These are phyloP conservation scores for Suillus discolor DNA, from an alignment of 768 basidiomycete genomes.

Conservation along the genomic window DNA sequence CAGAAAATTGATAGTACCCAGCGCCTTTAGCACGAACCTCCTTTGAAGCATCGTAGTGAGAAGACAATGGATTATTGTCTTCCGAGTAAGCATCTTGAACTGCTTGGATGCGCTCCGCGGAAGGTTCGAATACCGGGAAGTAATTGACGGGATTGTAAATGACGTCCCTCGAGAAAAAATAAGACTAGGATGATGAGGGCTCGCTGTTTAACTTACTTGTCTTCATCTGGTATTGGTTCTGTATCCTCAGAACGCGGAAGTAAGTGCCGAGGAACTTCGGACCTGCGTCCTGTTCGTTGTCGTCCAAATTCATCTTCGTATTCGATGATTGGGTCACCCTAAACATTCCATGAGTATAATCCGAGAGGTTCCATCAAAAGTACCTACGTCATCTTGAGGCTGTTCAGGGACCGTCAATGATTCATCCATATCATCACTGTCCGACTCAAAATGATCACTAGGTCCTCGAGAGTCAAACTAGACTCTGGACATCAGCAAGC, in stretches of 20 bases:
- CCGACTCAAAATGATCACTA: conserved; percentile 57
- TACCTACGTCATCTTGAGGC: conserved; percentile 41
- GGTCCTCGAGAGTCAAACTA: conserved; percentile 68
- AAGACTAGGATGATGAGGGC: not conserved
- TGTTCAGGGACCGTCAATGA: conserved; percentile 63
- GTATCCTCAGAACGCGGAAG: conserved; percentile 48
- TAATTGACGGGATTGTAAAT: conserved; percentile 78
- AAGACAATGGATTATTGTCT: conserved; percentile 63
- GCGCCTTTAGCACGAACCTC: conserved; percentile 92
- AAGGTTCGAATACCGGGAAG: conserved; percentile 88
- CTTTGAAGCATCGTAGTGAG: conserved; percentile 79
- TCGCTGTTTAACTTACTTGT: conserved; percentile 49
- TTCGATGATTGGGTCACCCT: conserved; percentile 82
- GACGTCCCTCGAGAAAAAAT: conserved; percentile 47
- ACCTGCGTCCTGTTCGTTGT: conserved; percentile 63
- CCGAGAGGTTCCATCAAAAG: not conserved
- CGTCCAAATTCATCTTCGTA: conserved; percentile 90
- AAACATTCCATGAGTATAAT: conserved; percentile 7
- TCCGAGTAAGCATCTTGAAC: conserved; percentile 74
- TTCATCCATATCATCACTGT: conserved; percentile 80
- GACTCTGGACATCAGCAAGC: not conserved
- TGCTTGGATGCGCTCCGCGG: conserved; percentile 75
- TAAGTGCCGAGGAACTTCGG: conserved; percentile 76
- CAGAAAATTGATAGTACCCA: conserved; percentile 90
- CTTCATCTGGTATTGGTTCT: conserved; percentile 44